Evolutionary conservation across 1,139 yeast genomes (phyloP).

Genomic region (Yamadazyma friedrichii): DNA sequence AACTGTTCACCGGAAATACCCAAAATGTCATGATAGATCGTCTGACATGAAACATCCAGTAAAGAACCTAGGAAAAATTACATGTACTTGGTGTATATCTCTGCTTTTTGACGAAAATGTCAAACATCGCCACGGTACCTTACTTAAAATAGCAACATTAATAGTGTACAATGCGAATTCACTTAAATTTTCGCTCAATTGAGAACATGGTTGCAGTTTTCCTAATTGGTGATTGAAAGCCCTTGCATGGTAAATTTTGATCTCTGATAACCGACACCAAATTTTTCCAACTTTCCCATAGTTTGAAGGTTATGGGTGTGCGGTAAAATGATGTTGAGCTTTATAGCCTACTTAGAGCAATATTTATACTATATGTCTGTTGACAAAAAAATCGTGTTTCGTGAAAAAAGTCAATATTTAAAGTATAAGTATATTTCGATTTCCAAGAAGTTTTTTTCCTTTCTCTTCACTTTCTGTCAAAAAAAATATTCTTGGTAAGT

Average conservation of each 20-base stretch:
- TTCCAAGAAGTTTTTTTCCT: background rate
- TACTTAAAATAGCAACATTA: background rate
- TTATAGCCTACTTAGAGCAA: slow-evolving; percentile 7
- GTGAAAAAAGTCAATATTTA: slow-evolving; percentile 4
- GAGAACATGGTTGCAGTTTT: background rate
- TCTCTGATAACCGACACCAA: slow-evolving; percentile 1
- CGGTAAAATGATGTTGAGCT: background rate
- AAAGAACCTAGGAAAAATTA: too few relatives aligned
- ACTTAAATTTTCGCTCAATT: background rate
- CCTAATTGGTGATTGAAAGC: slow-evolving; percentile 5
- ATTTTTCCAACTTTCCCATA: background rate
- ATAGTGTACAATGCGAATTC: background rate
- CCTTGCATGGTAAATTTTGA: slow-evolving; percentile 5
- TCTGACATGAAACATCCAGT: too few relatives aligned
- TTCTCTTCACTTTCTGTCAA: background rate
- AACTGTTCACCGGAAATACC: too few relatives aligned
- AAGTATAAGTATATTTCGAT: background rate
- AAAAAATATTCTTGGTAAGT: background rate
- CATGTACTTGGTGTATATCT: background rate
- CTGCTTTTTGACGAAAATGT: background rate
- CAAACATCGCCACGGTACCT: background rate
- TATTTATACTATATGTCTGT: slow-evolving; percentile 2
- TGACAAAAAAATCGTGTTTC: slow-evolving; percentile 7
- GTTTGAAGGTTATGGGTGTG: slow-evolving; percentile 1
- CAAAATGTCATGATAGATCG: too few relatives aligned